A percentile compares a stretch with the other conserved stretches of the same genome.
Evolutionary conservation across 2,329 filamentous ascomycete genomes (phyloP).

Genomic region (Capronia epimyces): DNA sequence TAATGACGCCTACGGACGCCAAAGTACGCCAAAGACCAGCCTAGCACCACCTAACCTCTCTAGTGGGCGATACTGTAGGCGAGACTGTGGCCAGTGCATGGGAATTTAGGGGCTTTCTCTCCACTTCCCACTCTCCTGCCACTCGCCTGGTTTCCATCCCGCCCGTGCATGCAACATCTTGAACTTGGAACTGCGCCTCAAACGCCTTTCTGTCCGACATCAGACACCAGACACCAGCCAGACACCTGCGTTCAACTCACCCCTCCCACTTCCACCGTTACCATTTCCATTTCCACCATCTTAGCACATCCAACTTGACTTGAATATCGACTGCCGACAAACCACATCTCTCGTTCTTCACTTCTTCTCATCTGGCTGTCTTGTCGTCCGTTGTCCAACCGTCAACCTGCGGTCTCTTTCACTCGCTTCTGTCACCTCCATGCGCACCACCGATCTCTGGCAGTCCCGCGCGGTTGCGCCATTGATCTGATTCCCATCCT

Average conservation of each 20-base stretch:
- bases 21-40: no score
- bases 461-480: constrained; percentile 16
- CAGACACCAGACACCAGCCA: not conserved
- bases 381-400: not conserved
- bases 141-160: no score
- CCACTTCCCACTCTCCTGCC: no score
- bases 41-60: no score
- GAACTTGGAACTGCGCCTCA: constrained; percentile 13
- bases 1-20: no score
- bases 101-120: no score
- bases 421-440: constrained; percentile 10
- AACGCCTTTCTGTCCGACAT: constrained; percentile 1
- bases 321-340: not conserved
- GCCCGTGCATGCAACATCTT: constrained; percentile 9
- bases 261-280: constrained; percentile 1
- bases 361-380: not conserved
- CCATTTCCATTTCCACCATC: no score
- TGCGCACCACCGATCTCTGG: constrained; percentile 9
- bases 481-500: constrained; percentile 4
- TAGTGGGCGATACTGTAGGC: no score
- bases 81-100: no score
- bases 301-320: not conserved
- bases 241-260: not conserved
- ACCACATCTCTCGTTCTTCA: not conserved
- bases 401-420: not conserved